These are phyloP conservation scores for Daedalea quercina DNA, from an alignment of 768 basidiomycete species.

Conservation along the genomic window DNA sequence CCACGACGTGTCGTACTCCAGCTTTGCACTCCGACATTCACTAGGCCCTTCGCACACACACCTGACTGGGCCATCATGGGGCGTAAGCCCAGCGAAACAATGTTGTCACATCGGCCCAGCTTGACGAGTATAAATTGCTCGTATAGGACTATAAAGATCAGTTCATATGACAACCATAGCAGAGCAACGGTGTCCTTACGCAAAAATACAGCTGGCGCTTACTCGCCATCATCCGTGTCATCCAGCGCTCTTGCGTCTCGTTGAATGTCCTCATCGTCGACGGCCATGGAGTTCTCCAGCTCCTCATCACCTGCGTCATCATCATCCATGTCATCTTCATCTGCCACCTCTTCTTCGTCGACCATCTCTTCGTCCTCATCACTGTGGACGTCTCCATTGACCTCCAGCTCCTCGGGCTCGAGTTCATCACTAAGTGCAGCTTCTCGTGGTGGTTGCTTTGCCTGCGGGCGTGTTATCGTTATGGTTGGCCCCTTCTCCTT, in stretches of 20 bases:
- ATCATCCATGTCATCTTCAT: slow-evolving; percentile 24
- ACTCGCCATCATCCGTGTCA: slow-evolving; percentile 7
- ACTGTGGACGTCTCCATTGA: slow-evolving; percentile 20
- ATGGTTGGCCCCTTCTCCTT: slow-evolving; percentile 19
- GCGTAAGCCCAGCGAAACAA: too few relatives aligned
- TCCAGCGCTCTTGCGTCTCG: slow-evolving; percentile 34
- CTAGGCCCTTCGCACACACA: too few relatives aligned
- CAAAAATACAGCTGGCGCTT: not conserved
- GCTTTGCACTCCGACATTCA: too few relatives aligned
- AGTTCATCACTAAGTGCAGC: slow-evolving; percentile 6
- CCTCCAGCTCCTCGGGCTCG: slow-evolving; percentile 20
- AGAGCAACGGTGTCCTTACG: too few relatives aligned
- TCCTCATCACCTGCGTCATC: slow-evolving; percentile 30
- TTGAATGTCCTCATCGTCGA: slow-evolving; percentile 38
- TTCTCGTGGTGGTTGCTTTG: slow-evolving; percentile 19
- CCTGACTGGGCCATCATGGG: too few relatives aligned
- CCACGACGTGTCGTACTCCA: too few relatives aligned
- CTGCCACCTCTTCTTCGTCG: slow-evolving; percentile 29
- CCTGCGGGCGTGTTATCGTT: slow-evolving; percentile 16
- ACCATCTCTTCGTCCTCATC: slow-evolving; percentile 24
- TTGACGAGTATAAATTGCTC: too few relatives aligned
- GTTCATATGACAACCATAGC: too few relatives aligned
- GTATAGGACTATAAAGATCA: too few relatives aligned
- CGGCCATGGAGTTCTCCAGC: slow-evolving; percentile 28
- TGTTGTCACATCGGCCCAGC: too few relatives aligned